Conservation (phyloP, 225 moss, liverwort and hornwort genomes). For the Thuidium tamariscinum region DNA sequence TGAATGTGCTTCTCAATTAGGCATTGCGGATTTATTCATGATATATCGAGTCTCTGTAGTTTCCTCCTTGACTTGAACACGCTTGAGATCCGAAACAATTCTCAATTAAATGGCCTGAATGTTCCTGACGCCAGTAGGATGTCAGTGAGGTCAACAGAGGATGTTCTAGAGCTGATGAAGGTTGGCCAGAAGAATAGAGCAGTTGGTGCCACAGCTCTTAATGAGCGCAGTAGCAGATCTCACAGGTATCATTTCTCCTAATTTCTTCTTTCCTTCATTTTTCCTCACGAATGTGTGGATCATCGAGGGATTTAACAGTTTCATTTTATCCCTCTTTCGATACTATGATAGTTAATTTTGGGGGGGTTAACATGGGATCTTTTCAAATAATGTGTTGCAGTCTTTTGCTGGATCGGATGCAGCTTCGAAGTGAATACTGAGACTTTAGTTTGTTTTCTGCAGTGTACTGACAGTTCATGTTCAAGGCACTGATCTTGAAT, state of each 20-base stretch:
- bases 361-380: not conserved
- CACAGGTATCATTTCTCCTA: slow-evolving; percentile 31
- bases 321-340: not conserved
- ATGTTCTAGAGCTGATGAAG: slow-evolving; percentile 83
- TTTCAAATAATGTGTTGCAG: not conserved
- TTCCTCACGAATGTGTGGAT: not conserved
- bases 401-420: not conserved
- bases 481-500: slow-evolving; percentile 70
- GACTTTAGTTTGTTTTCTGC: not conserved
- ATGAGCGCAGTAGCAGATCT: slow-evolving; percentile 94
- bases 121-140: slow-evolving; percentile 91
- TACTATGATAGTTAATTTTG: not conserved
- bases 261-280: not conserved
- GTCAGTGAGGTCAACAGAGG: slow-evolving; percentile 81
- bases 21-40: not conserved
- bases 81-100: slow-evolving; percentile 88
- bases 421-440: not conserved
- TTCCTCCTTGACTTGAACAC: slow-evolving; percentile 40
- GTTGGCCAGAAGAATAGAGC: slow-evolving; percentile 82
- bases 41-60: not conserved
- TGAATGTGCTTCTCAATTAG: not conserved
- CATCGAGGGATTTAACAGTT: not conserved
- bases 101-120: slow-evolving; percentile 69
- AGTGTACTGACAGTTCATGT: slow-evolving; percentile 93
- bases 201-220: slow-evolving; percentile 86